These are phyloP conservation scores for Aspergillus baeticus DNA, from an alignment of 495 filamentous ascomycete species.

Conservation along the genomic window DNA sequence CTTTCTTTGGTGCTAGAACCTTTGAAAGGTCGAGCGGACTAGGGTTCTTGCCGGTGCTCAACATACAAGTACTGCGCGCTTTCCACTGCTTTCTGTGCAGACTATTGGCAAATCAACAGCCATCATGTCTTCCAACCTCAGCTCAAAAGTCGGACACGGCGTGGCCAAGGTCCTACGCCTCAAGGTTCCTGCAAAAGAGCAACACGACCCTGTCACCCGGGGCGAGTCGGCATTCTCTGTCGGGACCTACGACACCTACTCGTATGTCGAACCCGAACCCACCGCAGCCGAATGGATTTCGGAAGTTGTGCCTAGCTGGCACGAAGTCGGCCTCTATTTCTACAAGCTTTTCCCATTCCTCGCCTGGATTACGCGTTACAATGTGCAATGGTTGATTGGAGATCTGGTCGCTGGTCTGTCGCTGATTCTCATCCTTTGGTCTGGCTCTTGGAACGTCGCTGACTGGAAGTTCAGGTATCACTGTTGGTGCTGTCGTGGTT, in stretches of 20 bases:
- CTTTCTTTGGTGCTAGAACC: neutral
- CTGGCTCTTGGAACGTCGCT: neutral
- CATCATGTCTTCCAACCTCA: conserved; percentile 38
- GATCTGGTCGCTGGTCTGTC: conserved; percentile 84
- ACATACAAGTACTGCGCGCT: neutral
- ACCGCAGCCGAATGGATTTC: conserved; percentile 69
- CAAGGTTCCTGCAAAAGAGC: conserved; percentile 63
- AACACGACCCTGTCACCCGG: conserved; percentile 55
- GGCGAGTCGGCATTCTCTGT: conserved; percentile 79
- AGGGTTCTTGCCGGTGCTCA: neutral
- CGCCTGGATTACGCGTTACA: conserved; percentile 86
- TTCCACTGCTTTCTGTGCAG: neutral
- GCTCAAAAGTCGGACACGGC: conserved; percentile 62
- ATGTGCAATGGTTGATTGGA: conserved; percentile 81
- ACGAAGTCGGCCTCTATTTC: conserved; percentile 57
- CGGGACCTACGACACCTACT: conserved; percentile 72
- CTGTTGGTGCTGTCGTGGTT: conserved; percentile 92
- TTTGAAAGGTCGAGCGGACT: conserved; percentile 1
- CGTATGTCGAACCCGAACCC: conserved; percentile 81
- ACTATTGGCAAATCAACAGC: neutral
- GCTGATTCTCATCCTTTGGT: neutral
- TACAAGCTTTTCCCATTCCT: conserved; percentile 80
- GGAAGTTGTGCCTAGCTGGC: conserved; percentile 55
- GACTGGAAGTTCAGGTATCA: conserved; percentile 62
- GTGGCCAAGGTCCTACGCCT: conserved; percentile 84